phyloP scores from a whole-genome alignment of 352 stramenopile species.

The Globisporangium sylvaticum region DNA sequence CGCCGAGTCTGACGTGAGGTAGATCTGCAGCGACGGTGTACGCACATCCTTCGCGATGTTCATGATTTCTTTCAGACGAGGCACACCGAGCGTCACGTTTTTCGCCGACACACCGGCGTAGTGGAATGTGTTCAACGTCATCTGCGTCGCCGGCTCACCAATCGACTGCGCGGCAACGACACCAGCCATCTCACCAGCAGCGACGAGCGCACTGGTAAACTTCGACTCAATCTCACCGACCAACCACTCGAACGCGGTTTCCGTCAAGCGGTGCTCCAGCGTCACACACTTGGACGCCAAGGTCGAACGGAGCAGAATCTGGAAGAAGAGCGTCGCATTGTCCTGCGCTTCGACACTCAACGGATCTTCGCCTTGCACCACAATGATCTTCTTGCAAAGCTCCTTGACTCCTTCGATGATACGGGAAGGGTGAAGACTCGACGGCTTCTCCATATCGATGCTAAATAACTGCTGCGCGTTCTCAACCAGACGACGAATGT shows the following conservation, averaged over 20 bases:
- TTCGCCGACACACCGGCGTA: slow-evolving; percentile 98
- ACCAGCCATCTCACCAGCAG: slow-evolving; percentile 97
- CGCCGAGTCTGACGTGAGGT: slow-evolving; percentile 87
- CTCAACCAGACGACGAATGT: slow-evolving; percentile 93
- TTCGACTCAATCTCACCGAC: slow-evolving; percentile 97
- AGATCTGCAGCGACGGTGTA: slow-evolving; percentile 96
- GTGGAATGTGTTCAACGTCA: slow-evolving; percentile 99
- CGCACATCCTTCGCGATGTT: slow-evolving; percentile 98
- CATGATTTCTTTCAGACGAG: slow-evolving; percentile 99
- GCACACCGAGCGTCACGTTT: slow-evolving; percentile 99
- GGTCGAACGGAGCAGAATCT: slow-evolving; percentile 95
- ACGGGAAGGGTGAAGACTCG: slow-evolving; percentile 88
- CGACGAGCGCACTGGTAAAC: slow-evolving; percentile 94
- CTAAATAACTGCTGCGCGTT: slow-evolving; percentile 94
- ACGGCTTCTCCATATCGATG: slow-evolving; percentile 92
- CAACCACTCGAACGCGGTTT: slow-evolving; percentile 94
- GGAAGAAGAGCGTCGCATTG: slow-evolving; percentile 98
- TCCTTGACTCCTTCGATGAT: slow-evolving; percentile 91
- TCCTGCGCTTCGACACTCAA: slow-evolving; percentile 96
- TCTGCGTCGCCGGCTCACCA: slow-evolving; percentile 99
- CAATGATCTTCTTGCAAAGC: slow-evolving; percentile 93
- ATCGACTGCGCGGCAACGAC: slow-evolving; percentile 99
- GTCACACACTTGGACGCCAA: slow-evolving; percentile 96
- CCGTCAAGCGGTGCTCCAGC: slow-evolving; percentile 93
- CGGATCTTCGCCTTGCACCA: slow-evolving; percentile 93